A percentile compares a stretch with the other conserved stretches of the same genome.
phyloP scores from a whole-genome alignment of 306 rosid species.

The Glycyrrhiza uralensis region DNA sequence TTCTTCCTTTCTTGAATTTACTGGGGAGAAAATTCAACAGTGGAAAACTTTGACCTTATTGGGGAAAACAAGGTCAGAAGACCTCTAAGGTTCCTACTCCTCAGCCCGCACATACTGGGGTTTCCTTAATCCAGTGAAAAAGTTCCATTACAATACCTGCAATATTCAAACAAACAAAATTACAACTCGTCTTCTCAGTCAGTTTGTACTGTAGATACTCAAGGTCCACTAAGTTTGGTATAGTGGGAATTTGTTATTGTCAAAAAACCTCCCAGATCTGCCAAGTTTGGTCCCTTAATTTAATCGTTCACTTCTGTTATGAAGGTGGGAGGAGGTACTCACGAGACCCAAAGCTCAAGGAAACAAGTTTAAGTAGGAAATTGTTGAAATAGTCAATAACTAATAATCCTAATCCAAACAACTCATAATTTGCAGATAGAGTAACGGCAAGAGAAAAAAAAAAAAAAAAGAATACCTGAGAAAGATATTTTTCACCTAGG shows the following conservation, averaged over 20 bases:
- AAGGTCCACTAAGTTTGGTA: constrained; percentile 1
- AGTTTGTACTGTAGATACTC: not conserved
- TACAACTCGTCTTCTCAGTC: not conserved
- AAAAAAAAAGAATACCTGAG: not conserved
- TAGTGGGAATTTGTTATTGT: not conserved
- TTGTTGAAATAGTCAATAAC: not conserved
- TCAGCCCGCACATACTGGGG: not conserved
- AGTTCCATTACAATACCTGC: constrained; percentile 83
- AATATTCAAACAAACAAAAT: constrained; percentile 18
- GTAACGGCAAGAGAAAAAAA: not conserved
- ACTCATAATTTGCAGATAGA: not conserved
- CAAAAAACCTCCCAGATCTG: not conserved
- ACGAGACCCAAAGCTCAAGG: not conserved
- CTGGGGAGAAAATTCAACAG: constrained; percentile 17
- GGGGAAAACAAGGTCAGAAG: constrained; percentile 17
- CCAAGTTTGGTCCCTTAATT: not conserved
- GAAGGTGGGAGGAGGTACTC: too few relatives aligned
- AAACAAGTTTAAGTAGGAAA: not conserved
- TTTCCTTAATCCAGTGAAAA: constrained; percentile 73
- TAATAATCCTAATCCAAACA: not conserved
- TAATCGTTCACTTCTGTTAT: not conserved
- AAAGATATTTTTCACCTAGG: not conserved
- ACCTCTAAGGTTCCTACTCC: constrained; percentile 13
- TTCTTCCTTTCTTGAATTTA: constrained; percentile 6
- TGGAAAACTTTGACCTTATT: constrained; percentile 17